phyloP scores from a whole-genome alignment of 345 rosid genomes.

The Populus tremula region DNA sequence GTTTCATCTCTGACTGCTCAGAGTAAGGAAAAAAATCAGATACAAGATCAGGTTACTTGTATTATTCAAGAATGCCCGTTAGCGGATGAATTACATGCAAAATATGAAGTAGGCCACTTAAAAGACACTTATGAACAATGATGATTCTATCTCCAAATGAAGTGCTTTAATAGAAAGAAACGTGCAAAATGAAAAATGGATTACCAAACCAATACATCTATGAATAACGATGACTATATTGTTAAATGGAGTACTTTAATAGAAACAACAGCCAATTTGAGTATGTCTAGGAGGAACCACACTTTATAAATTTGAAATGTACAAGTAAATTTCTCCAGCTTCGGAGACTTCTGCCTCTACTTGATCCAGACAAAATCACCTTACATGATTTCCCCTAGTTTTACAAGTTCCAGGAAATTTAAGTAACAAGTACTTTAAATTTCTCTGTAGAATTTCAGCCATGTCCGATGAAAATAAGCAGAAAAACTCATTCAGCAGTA shows the following conservation, averaged over 20 bases:
- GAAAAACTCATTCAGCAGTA: neutral
- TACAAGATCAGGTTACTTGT: neutral
- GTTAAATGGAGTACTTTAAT: neutral
- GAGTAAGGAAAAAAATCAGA: neutral
- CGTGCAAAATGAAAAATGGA: neutral
- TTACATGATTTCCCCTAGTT: neutral
- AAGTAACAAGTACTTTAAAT: neutral
- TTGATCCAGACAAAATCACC: slow-evolving; percentile 3
- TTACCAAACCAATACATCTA: neutral
- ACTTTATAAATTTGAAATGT: neutral
- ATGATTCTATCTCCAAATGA: neutral
- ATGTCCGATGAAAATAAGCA: neutral
- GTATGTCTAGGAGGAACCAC: neutral
- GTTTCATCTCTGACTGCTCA: slow-evolving; percentile 92
- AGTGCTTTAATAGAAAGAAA: neutral
- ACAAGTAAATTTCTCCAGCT: neutral
- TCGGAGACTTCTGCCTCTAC: neutral
- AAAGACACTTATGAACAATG: neutral
- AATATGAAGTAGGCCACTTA: slow-evolving; percentile 5
- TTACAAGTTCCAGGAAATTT: neutral
- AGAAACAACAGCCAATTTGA: neutral
- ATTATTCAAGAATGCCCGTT: neutral
- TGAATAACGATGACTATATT: neutral
- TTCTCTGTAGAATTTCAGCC: neutral
- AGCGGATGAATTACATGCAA: neutral